Conservation (phyloP, 768 basidiomycete species). For the Naganishia vishniacii region DNA sequence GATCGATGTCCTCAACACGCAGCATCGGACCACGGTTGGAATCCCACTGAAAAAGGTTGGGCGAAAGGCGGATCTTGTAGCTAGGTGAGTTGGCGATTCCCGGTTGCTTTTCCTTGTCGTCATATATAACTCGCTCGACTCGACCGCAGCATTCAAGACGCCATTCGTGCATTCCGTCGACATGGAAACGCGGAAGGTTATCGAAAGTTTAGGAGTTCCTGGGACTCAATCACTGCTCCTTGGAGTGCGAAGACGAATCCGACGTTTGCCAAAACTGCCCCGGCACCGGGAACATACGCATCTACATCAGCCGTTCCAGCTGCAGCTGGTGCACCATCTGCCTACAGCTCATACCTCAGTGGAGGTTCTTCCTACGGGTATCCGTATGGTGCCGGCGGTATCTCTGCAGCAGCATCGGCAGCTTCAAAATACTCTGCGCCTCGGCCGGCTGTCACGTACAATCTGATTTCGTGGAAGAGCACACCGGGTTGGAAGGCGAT, state of each 20-base stretch:
- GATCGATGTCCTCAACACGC: slow-evolving; percentile 12
- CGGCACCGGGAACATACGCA: background rate
- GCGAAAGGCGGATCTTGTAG: slow-evolving; percentile 21
- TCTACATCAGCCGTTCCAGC: background rate
- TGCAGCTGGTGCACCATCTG: background rate
- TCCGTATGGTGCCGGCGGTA: background rate
- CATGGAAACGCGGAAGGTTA: slow-evolving; percentile 2
- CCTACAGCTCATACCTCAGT: background rate
- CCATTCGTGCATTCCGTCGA: slow-evolving; percentile 11
- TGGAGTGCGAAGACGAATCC: slow-evolving; percentile 1
- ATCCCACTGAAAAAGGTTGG: slow-evolving; percentile 4
- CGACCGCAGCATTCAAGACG: background rate
- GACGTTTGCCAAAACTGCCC: slow-evolving; percentile 9
- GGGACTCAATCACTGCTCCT: slow-evolving; percentile 6
- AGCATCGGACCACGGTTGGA: slow-evolving; percentile 16
- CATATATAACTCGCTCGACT: background rate
- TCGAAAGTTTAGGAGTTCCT: background rate
- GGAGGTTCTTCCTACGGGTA: background rate
- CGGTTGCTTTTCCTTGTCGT: too few species aligned
- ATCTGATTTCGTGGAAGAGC: slow-evolving; percentile 34
- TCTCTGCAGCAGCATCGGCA: background rate
- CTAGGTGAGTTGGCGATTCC: background rate
- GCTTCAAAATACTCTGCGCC: background rate
- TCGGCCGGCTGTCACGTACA: slow-evolving; percentile 26
- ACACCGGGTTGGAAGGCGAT: slow-evolving; percentile 46